Base-by-base conservation (phyloP, 495 filamentous ascomycete species). In the Parachaetomium inaequale region DNA sequence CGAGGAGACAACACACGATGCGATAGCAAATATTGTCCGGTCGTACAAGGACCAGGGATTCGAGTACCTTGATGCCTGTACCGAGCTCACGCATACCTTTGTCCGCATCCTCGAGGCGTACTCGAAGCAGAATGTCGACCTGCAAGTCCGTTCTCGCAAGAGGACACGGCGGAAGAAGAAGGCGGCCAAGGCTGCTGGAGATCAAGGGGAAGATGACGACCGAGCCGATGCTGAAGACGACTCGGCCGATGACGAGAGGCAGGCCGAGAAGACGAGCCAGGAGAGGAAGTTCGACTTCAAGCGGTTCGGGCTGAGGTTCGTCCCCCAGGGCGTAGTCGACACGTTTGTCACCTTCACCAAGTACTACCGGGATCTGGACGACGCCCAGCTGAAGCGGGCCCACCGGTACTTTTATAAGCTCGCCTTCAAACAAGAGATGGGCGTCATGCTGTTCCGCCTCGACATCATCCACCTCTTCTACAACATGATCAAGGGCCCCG, bases 281-380 rank as follows among this genome's bases (percentile, higher is more conserved):
- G 95, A 99, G 71, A 84, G 94, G 19, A 94, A 92, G 63, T 99
- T 99, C 70, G 92, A 98, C 74, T 99, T 98, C 73, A 85, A 78
- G 32, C 86, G 89, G 4, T 98, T 97, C 65, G 77, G 88, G 19
- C 76, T 82, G 50, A 89, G 89, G 60, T 96, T 97, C 68, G 82
- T 88, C 61, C 88, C 85, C 8, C 91, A 97, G 68, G 85, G 82
- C 50, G 93, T 91, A 55, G 84, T 98, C 53, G 87, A 98, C 68
- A 96, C 94, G 0, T 99, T 94, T 66, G 81, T 97, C 40, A 72
- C 82, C 8, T 92, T 97, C 63, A 85, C 88, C 6, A 82, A 81
- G 51, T 94, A 82, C 73, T 97, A 96, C 70, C 81, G 80, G 26
- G 94, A 98, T 61, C 80, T 99, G n/a, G 79, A 85, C 60, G 77